A percentile compares a stretch with the other conserved stretches of the same genome.
phyloP scores from a whole-genome alignment of 1,284 basidiomycete species.

The Pisolithus thermaeus region DNA sequence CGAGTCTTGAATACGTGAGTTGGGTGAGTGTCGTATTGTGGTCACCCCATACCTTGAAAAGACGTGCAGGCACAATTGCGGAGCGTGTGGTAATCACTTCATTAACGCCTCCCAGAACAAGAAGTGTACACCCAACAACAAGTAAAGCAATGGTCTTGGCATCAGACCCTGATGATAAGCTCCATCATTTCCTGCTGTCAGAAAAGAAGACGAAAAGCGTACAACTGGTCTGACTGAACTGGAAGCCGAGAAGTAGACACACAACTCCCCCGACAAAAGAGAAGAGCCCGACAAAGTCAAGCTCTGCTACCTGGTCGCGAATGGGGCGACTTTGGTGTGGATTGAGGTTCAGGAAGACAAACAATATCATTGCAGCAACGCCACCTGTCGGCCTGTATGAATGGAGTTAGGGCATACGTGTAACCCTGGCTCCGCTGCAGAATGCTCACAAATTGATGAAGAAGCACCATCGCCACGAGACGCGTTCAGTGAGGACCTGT shows the following conservation, averaged over 20 bases:
- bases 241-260: conserved; percentile 80
- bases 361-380: conserved; percentile 63
- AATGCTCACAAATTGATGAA: conserved; percentile 61
- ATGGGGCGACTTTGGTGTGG: conserved; percentile 57
- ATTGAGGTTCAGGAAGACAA: conserved; percentile 82
- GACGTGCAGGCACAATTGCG: conserved; percentile 75
- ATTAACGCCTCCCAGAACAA: conserved; percentile 56
- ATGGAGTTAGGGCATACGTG: not conserved
- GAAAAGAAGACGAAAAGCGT: conserved; percentile 17
- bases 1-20: conserved; percentile 44
- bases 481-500: conserved; percentile 64
- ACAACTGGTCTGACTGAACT: conserved; percentile 66
- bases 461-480: conserved; percentile 77
- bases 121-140: conserved; percentile 56
- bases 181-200: not conserved
- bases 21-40: not conserved
- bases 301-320: conserved; percentile 54
- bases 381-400: conserved; percentile 65
- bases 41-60: conserved; percentile 54
- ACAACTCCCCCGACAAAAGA: conserved; percentile 71
- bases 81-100: conserved; percentile 68
- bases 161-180: conserved; percentile 23
- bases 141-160: conserved; percentile 69
- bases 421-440: not conserved
- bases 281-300: conserved; percentile 73